Base-by-base conservation (phyloP, 164 flowering plant genomes). In the Chloranthus sessilifolius region DNA sequence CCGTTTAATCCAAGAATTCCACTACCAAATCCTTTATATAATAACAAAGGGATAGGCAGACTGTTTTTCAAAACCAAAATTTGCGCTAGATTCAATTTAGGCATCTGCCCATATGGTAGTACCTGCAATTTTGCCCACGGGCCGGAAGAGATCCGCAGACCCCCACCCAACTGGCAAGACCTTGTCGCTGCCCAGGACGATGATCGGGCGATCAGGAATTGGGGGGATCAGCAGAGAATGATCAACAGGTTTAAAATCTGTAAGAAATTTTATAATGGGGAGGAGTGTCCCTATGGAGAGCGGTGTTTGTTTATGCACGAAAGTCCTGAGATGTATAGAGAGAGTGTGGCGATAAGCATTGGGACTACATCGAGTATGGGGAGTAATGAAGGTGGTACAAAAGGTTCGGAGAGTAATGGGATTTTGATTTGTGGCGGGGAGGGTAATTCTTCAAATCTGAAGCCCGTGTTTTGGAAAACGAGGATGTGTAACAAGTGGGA, bases 121-220 rank as follows among this genome's bases (percentile, higher is more conserved):
- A 61, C 41, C 50, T 92, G 97, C 64, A 81, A 79, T 50, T 92
- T 74, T 57, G 99, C 99, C 10, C 97, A 88, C 66, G 99, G 99
- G 3, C 19, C 55, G 3, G 84, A 79, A 19, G 95, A 92, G 51
- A 25, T 88, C 59, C 63, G 95, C 22, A 74, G 72, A 33, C 91
- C 94, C 3, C 95, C 91, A 0, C 82, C 82, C 3, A 85, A 92
- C 47, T 92, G 98, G 95, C 82, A 88, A 61, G 82, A 81, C 19
- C 66, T 85, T 37, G 83, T 82, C 7, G 64, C 66, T 0, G 71
- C 71, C 2, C 62, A 70, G 15, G 78, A 63, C 12, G 88, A 79
- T 7, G 83, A 80, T 34, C 52, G 68, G 19, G 53, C 62, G 33
- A 6, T 21, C 11, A 70, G 63, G n/a, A 68, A 65, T 60, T 74